Conservation (phyloP, 2,329 filamentous ascomycete species). For the Penicillium sp. region DNA sequence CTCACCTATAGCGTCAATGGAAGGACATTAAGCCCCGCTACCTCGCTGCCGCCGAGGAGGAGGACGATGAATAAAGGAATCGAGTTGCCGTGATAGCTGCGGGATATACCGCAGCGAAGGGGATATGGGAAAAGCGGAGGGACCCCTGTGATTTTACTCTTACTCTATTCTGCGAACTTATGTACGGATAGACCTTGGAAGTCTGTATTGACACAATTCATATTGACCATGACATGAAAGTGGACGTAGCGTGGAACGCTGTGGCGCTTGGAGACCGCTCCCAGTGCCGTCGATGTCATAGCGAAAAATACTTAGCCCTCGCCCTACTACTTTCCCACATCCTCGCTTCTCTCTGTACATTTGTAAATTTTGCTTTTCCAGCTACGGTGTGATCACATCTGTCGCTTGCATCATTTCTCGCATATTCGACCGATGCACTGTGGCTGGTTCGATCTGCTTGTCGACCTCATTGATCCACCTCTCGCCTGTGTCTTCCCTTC, state of each 20-base stretch:
- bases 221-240: background rate
- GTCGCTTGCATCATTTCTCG: background rate
- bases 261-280: slow-evolving; percentile 25
- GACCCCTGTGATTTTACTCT: slow-evolving; percentile 21
- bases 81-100: slow-evolving; percentile 3
- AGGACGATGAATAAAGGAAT: slow-evolving; percentile 50
- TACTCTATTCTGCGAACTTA: slow-evolving; percentile 18
- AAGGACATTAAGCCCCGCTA: slow-evolving; percentile 97
- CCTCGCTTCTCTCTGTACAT: background rate
- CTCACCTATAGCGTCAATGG: slow-evolving; percentile 80
- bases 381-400: background rate
- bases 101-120: slow-evolving; percentile 16
- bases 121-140: slow-evolving; percentile 19
- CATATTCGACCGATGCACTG: slow-evolving; percentile 9
- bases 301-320: slow-evolving; percentile 12
- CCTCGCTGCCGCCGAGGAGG: slow-evolving; percentile 67
- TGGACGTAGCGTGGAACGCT: slow-evolving; percentile 16
- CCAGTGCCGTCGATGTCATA: slow-evolving; percentile 25
- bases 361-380: background rate
- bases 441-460: slow-evolving; percentile 8
- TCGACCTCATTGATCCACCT: slow-evolving; percentile 21
- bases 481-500: slow-evolving; percentile 12
- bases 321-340: background rate
- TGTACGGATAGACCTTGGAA: slow-evolving; percentile 28
- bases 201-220: slow-evolving; percentile 20